A percentile compares a stretch with the other conserved stretches of the same genome.
Evolutionary conservation across 768 basidiomycete species (phyloP).

Genomic region (Boletus patriciae): DNA sequence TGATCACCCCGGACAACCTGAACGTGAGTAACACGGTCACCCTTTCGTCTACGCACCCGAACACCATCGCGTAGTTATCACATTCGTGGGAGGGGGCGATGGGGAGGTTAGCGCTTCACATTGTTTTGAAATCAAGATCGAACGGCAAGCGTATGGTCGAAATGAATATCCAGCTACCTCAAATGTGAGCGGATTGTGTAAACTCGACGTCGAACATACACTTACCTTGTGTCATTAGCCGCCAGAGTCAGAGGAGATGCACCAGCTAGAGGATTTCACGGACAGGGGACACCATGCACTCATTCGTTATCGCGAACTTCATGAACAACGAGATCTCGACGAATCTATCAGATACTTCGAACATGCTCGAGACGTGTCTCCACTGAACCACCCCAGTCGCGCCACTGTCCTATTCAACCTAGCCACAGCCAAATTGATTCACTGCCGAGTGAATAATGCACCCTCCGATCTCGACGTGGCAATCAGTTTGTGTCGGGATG

Average conservation of each 20-base stretch:
- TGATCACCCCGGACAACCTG: neutral
- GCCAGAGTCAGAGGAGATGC: neutral
- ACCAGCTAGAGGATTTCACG: neutral
- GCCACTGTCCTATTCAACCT: conserved; percentile 11
- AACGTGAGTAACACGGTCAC: neutral
- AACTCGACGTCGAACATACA: neutral
- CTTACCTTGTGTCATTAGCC: neutral
- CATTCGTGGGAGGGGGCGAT: neutral
- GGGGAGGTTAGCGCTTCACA: no score
- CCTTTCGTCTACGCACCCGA: neutral
- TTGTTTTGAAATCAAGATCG: neutral
- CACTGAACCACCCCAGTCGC: conserved; percentile 15
- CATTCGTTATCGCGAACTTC: neutral
- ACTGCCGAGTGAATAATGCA: neutral
- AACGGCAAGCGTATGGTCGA: neutral
- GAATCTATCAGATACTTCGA: conserved; percentile 18
- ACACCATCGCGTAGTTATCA: neutral
- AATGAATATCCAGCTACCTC: neutral
- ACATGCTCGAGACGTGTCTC: conserved; percentile 11
- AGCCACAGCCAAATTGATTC: neutral
- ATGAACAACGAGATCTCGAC: conserved; percentile 11
- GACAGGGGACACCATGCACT: neutral
- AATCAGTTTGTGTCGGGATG: conserved; percentile 1
- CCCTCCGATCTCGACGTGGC: neutral
- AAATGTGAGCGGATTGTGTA: neutral